A percentile compares a stretch with the other conserved stretches of the same genome.
These are phyloP conservation scores for Breviolum minutum DNA, from an alignment of 73 alveolate genomes.

Conservation along the genomic window DNA sequence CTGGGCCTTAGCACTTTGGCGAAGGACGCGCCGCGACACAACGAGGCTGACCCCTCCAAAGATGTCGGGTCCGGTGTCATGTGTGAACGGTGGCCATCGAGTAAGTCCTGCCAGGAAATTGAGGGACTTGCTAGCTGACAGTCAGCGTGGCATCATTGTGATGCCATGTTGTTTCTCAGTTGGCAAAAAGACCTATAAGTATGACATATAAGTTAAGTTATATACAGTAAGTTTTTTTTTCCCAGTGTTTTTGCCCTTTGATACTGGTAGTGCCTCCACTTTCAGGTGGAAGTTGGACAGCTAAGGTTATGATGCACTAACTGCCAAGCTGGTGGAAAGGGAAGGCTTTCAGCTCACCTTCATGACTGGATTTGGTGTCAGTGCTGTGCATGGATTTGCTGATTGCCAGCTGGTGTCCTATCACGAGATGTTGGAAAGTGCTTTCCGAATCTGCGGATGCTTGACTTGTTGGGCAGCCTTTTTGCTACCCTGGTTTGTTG, in stretches of 20 bases:
- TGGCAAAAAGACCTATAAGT: too few species aligned
- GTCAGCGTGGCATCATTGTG: background rate
- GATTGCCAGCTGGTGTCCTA: slow-evolving; percentile 92
- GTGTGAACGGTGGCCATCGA: background rate
- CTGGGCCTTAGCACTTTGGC: background rate
- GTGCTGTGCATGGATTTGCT: slow-evolving; percentile 82
- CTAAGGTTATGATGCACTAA: slow-evolving; percentile 53
- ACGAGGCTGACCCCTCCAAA: background rate
- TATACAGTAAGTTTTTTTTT: too few species aligned
- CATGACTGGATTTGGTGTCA: slow-evolving; percentile 94
- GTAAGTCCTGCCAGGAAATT: background rate
- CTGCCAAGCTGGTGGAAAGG: slow-evolving; percentile 50
- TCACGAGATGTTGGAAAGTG: slow-evolving; percentile 86
- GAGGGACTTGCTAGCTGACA: background rate
- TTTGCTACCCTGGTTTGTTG: too few species aligned
- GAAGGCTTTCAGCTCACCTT: slow-evolving; percentile 69
- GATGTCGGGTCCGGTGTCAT: background rate
- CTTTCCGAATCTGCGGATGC: slow-evolving; percentile 64
- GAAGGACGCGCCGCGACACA: background rate
- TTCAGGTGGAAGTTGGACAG: background rate
- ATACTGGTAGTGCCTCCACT: too few species aligned
- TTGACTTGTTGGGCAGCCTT: too few species aligned
- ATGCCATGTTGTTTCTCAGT: slow-evolving; percentile 18
- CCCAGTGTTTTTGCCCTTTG: too few species aligned
- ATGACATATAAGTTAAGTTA: too few species aligned